Base-by-base conservation (phyloP, 139 green algal genomes). In the Micromonas commoda region DNA sequence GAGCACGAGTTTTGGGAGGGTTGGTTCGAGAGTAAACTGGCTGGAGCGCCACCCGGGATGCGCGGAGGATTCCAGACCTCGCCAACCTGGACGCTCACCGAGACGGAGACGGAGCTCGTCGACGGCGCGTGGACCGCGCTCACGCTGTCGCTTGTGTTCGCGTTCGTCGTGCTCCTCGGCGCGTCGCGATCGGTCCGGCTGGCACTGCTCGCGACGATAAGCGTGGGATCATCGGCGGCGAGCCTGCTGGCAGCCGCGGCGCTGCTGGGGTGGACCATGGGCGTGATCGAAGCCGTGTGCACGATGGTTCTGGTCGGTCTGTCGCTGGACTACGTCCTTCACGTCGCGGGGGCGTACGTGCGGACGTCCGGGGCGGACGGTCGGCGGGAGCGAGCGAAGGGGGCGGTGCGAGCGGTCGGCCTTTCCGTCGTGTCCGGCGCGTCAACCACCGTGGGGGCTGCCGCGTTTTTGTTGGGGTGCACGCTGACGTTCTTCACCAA, bases 231-330 rank as follows among this genome's bases (percentile, higher is more conserved):
- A 31, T 57, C 61, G n/a, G 63, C 63, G 63, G 24, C 63, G 63
- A 70, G 21, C 20, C 24, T 70, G 1, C 28, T 32, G 20, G 28
- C 31, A 13, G 23, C 16, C 63, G 63, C 63, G n/a, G 29, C 28
- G 31, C 37, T 71, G 33, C n/a, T 9, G 16, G 65, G 45, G 2
- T 81, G 76, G 76, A 33, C 6, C 6, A 20, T 81, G 23, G 65
- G 65, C 1, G n/a, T 76, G 6, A 67, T 81, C 26, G 76, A 81
- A 31, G 32, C 28, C n/a, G 38, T 81, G 1, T 81, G 64, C 76
- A 73, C 70, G 5, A 72, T 29, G 64, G 33, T 81, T 31, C 29
- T 81, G 1, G 76, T 81, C 23, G 76, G 76, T 33, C 28, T 81
- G 6, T 52, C 64, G 1, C 20, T 81, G 2, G 76, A 81, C 28